These are phyloP conservation scores for Yamadazyma endophytica DNA, from an alignment of 805 yeast species.

Conservation along the genomic window DNA sequence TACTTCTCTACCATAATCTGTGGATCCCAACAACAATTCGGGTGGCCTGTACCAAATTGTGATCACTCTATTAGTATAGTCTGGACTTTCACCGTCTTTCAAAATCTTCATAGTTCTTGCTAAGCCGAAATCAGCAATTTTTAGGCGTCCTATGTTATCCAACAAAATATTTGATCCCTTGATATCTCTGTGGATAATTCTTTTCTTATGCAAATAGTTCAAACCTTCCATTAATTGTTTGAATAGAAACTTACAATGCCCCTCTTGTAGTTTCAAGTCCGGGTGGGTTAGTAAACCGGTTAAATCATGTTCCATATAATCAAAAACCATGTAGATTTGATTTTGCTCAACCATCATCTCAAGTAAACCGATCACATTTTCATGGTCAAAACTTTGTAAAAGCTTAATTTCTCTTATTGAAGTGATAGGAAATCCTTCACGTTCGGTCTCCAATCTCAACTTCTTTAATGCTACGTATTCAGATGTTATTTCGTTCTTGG, in stretches of 20 bases:
- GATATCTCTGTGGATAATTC: conserved; percentile 75
- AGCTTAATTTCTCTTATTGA: conserved; percentile 88
- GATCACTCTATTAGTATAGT: conserved; percentile 92
- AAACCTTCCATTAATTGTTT: conserved; percentile 66
- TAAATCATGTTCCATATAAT: conserved; percentile 89
- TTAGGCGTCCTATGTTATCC: conserved; percentile 57
- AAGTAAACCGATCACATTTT: conserved; percentile 70
- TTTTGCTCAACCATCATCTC: conserved; percentile 86
- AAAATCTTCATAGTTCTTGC: conserved; percentile 70
- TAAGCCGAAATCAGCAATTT: conserved; percentile 79
- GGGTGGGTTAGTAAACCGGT: conserved; percentile 84
- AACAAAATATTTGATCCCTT: conserved; percentile 76
- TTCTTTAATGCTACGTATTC: conserved; percentile 82
- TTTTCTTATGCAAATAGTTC: conserved; percentile 60
- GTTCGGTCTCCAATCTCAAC: conserved; percentile 77
- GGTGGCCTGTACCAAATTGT: conserved; percentile 98
- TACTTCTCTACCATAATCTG: conserved; percentile 84
- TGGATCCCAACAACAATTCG: conserved; percentile 83
- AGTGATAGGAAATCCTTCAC: conserved; percentile 95
- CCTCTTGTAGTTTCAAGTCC: conserved; percentile 53
- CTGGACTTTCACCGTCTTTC: conserved; percentile 52
- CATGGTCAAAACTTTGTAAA: conserved; percentile 77
- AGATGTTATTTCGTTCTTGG: conserved; percentile 63
- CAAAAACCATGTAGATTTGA: conserved; percentile 84
- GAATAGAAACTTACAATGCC: conserved; percentile 64